Percentiles rank a stretch among this genome's conserved stretches.
phyloP scores from a whole-genome alignment of 2,329 filamentous ascomycete species.

The Paramyrothecium sp. region DNA sequence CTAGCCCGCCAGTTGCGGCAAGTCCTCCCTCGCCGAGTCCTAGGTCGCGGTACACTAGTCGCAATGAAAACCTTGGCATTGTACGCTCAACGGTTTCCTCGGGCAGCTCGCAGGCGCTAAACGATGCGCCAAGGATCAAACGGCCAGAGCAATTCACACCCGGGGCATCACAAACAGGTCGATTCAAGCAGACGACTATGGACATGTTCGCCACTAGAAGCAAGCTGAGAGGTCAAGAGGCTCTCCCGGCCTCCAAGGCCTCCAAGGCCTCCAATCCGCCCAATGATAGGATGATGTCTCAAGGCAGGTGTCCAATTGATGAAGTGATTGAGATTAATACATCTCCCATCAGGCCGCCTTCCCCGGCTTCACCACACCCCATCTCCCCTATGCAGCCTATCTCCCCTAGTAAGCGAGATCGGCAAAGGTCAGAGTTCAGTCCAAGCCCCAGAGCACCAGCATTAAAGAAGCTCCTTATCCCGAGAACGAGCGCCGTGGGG shows the following conservation, averaged over 20 bases:
- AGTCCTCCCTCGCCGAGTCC: slow-evolving; percentile 23
- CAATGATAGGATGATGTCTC: background rate
- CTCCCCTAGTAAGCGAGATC: slow-evolving; percentile 1
- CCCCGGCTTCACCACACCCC: background rate
- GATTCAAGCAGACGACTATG: slow-evolving; percentile 31
- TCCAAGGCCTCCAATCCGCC: background rate
- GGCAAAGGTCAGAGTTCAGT: slow-evolving; percentile 1
- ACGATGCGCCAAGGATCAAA: background rate
- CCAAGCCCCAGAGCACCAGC: slow-evolving; percentile 1
- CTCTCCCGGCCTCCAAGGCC: background rate
- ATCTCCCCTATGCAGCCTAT: background rate
- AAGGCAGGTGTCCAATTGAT: background rate
- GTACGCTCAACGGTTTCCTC: slow-evolving; percentile 21
- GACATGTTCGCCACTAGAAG: slow-evolving; percentile 21
- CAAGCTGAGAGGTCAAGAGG: slow-evolving; percentile 5
- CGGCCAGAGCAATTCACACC: slow-evolving; percentile 1
- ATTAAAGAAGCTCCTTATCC: slow-evolving; percentile 38
- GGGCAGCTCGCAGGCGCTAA: slow-evolving; percentile 7
- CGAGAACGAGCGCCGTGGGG: slow-evolving; percentile 32
- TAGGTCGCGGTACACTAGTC: slow-evolving; percentile 10
- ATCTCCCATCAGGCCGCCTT: slow-evolving; percentile 2
- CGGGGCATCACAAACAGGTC: slow-evolving; percentile 9
- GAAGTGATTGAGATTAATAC: slow-evolving; percentile 2
- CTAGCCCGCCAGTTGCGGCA: slow-evolving; percentile 36
- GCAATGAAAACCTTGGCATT: slow-evolving; percentile 16